Evolutionary conservation across 495 filamentous ascomycete genomes (phyloP).

Genomic region (Lophium mytilinum): DNA sequence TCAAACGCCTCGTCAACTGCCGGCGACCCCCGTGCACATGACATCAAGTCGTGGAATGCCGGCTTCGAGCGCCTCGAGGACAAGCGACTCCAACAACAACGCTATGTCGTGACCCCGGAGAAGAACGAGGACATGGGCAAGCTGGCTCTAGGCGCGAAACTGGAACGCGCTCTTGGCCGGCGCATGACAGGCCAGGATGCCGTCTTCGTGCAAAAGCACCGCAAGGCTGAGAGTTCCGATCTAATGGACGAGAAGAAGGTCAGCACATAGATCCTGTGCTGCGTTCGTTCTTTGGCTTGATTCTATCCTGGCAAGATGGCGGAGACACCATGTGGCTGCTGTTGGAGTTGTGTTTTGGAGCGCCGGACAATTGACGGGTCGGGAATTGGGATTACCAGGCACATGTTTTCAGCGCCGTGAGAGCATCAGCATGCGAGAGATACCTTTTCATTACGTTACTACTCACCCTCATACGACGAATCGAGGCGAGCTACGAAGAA

Average conservation of each 20-base stretch:
- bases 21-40: slow-evolving; percentile 50
- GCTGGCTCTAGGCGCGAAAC: slow-evolving; percentile 84
- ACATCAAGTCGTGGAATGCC: slow-evolving; percentile 74
- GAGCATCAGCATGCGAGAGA: too few species aligned
- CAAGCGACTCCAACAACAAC: slow-evolving; percentile 73
- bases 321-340: too few species aligned
- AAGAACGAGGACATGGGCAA: slow-evolving; percentile 84
- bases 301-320: too few species aligned
- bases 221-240: not conserved
- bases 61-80: slow-evolving; percentile 87
- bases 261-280: not conserved
- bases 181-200: slow-evolving; percentile 91
- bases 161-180: slow-evolving; percentile 83
- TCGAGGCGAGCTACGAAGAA: too few species aligned
- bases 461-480: too few species aligned
- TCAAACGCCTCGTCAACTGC: slow-evolving; percentile 48
- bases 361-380: too few species aligned
- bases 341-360: too few species aligned
- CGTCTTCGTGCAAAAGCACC: slow-evolving; percentile 51
- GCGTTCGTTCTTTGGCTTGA: too few species aligned
- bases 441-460: too few species aligned
- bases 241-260: slow-evolving; percentile 24
- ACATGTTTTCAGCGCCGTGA: too few species aligned
- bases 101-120: slow-evolving; percentile 71
- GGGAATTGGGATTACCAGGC: too few species aligned